Percentiles rank a stretch among this genome's conserved stretches.
Evolutionary conservation across 2,329 filamentous ascomycete species (phyloP).

Genomic region (Botrytis pseudocinerea): DNA sequence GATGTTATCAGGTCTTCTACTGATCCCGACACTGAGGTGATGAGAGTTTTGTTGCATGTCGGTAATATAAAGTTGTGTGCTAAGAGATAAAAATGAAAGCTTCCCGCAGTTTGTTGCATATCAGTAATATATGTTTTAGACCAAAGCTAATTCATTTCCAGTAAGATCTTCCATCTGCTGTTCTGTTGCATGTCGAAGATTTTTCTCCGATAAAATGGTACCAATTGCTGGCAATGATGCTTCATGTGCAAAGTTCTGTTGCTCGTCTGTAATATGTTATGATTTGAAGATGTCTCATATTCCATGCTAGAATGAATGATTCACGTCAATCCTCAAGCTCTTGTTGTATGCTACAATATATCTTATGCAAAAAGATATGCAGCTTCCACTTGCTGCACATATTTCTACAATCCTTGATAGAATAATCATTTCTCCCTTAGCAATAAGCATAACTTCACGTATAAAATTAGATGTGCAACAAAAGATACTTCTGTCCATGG

Average conservation of each 20-base stretch:
- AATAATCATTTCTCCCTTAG: background rate
- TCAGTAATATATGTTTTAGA: background rate
- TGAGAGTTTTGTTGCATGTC: background rate
- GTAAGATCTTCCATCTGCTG: background rate
- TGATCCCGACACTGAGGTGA: background rate
- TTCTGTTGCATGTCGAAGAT: background rate
- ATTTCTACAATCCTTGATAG: too few species aligned
- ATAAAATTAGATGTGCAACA: background rate
- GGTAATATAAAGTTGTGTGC: background rate
- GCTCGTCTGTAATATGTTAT: background rate
- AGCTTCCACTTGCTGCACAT: background rate
- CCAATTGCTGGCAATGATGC: background rate
- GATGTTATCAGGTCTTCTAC: background rate
- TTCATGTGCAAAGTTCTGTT: background rate
- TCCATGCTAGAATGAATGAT: background rate
- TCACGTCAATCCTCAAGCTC: fast-evolving
- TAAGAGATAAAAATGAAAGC: background rate
- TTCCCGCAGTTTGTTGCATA: background rate
- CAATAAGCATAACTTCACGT: background rate
- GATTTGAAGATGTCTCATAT: background rate
- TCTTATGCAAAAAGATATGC: background rate
- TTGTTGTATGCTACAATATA: background rate
- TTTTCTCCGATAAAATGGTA: background rate
- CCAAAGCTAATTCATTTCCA: background rate
- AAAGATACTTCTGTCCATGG: background rate